Conservation (phyloP, 805 yeast species). For the Phaffomyces opuntiae region DNA sequence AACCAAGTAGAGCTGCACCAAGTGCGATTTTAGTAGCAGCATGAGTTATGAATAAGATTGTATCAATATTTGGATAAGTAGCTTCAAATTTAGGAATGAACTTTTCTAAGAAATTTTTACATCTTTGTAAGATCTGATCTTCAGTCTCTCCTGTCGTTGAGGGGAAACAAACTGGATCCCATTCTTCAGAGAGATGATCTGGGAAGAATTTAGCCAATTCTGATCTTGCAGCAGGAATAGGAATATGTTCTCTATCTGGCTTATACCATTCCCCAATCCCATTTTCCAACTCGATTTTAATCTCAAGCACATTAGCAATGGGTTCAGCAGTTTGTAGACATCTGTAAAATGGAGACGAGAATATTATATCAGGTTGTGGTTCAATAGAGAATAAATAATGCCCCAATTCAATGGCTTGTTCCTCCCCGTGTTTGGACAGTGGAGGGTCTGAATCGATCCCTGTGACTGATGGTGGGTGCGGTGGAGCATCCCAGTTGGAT, state of each 20-base stretch:
- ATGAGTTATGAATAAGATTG: slow-evolving; percentile 75
- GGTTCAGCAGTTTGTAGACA: slow-evolving; percentile 82
- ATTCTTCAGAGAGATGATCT: slow-evolving; percentile 36
- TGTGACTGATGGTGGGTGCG: slow-evolving; percentile 77
- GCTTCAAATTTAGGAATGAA: slow-evolving; percentile 54
- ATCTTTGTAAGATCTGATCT: slow-evolving; percentile 59
- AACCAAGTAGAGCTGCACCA: slow-evolving; percentile 67
- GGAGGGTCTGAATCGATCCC: slow-evolving; percentile 89
- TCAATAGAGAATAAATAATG: slow-evolving; percentile 41
- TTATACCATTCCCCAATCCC: slow-evolving; percentile 94
- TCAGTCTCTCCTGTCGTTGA: slow-evolving; percentile 67
- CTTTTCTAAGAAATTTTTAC: slow-evolving; percentile 42
- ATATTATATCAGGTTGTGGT: slow-evolving; percentile 63
- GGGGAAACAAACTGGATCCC: slow-evolving; percentile 56
- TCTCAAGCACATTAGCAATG: slow-evolving; percentile 47
- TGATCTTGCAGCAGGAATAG: slow-evolving; percentile 48
- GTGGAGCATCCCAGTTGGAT: slow-evolving; percentile 72
- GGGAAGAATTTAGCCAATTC: slow-evolving; percentile 20
- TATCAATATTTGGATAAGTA: slow-evolving; percentile 51
- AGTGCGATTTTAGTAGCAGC: slow-evolving; percentile 90
- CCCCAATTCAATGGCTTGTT: slow-evolving; percentile 79
- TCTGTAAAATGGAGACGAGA: slow-evolving; percentile 82
- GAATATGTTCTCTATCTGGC: slow-evolving; percentile 59
- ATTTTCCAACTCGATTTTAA: slow-evolving; percentile 61
- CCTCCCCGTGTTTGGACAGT: slow-evolving; percentile 79